A percentile compares a stretch with the other conserved stretches of the same genome.
Conservation (phyloP, 2,329 filamentous ascomycete species). For the Aspergillus ustus region DNA sequence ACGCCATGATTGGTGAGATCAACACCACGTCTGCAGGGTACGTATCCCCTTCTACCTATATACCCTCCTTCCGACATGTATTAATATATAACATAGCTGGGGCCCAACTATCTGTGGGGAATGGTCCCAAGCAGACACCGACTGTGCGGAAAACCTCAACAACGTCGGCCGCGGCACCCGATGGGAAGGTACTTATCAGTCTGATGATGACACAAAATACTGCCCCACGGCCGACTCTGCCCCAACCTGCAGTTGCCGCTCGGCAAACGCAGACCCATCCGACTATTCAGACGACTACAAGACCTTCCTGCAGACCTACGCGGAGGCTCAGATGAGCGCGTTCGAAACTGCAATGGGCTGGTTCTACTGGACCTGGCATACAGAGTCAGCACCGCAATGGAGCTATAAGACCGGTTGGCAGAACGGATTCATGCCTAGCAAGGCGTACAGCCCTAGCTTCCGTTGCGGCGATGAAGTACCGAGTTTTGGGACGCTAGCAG, state of each 20-base stretch:
- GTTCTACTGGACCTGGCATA: conserved; percentile 99
- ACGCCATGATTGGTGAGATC: conserved; percentile 72
- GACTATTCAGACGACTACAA: conserved; percentile 77
- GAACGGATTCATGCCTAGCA: conserved; percentile 74
- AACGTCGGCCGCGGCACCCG: conserved; percentile 86
- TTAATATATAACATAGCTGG: conserved; percentile 56
- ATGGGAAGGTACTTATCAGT: conserved; percentile 81
- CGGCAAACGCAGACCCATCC: conserved; percentile 74
- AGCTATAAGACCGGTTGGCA: conserved; percentile 69
- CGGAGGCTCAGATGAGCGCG: conserved; percentile 91
- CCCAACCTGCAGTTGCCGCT: conserved; percentile 72
- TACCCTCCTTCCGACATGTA: not conserved
- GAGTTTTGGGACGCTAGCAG: conserved; percentile 49
- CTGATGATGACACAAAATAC: conserved; percentile 71
- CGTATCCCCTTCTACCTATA: conserved; percentile 15
- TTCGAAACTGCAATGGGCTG: conserved; percentile 95
- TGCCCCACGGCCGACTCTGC: conserved; percentile 68
- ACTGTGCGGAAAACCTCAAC: conserved; percentile 85
- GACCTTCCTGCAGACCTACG: conserved; percentile 83
- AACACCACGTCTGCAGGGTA: conserved; percentile 73
- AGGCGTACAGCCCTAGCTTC: conserved; percentile 73
- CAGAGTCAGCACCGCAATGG: conserved; percentile 85
- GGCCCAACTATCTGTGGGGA: conserved; percentile 94
- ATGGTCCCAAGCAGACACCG: conserved; percentile 97
- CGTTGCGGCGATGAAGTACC: conserved; percentile 61